A percentile compares a stretch with the other conserved stretches of the same genome.
Evolutionary conservation across 768 basidiomycete species (phyloP).

Genomic region (Solioccasus polychromus): DNA sequence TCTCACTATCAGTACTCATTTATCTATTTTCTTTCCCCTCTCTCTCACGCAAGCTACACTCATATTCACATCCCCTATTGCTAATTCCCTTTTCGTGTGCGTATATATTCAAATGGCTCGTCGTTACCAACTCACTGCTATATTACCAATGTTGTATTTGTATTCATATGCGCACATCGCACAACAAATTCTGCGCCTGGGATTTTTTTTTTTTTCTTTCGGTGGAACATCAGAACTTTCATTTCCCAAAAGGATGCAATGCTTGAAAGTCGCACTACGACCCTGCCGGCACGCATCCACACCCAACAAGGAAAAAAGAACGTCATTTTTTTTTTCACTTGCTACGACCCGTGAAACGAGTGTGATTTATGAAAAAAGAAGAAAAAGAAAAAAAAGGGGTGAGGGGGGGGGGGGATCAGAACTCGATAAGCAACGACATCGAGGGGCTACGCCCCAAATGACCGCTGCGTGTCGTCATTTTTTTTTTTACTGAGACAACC

Average conservation of each 20-base stretch:
- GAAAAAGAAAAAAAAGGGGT: neutral
- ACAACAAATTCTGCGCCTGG: neutral
- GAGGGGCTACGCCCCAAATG: too few relatives aligned
- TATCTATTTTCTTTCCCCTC: conserved; percentile 17
- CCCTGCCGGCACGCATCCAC: conserved; percentile 14
- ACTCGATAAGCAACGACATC: too few relatives aligned
- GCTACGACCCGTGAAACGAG: too few relatives aligned
- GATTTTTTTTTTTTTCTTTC: neutral
- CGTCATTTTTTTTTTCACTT: conserved; percentile 6
- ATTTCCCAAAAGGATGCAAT: neutral
- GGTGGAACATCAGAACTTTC: conserved; percentile 6
- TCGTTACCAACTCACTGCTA: conserved; percentile 9
- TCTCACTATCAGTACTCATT: conserved; percentile 5
- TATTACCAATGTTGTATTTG: conserved; percentile 22
- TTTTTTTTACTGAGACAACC: conserved; percentile 29
- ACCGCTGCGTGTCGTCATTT: too few relatives aligned
- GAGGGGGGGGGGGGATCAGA: too few relatives aligned
- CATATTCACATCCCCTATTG: conserved; percentile 19
- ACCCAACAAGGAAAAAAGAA: conserved; percentile 1
- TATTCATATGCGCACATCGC: neutral
- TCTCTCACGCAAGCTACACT: conserved; percentile 17
- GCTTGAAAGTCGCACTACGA: neutral
- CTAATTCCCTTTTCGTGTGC: neutral
- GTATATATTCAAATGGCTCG: conserved; percentile 11
- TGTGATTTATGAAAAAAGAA: too few relatives aligned